phyloP scores from a whole-genome alignment of 1,284 basidiomycete species.

The Mrakiaceae sp. region DNA sequence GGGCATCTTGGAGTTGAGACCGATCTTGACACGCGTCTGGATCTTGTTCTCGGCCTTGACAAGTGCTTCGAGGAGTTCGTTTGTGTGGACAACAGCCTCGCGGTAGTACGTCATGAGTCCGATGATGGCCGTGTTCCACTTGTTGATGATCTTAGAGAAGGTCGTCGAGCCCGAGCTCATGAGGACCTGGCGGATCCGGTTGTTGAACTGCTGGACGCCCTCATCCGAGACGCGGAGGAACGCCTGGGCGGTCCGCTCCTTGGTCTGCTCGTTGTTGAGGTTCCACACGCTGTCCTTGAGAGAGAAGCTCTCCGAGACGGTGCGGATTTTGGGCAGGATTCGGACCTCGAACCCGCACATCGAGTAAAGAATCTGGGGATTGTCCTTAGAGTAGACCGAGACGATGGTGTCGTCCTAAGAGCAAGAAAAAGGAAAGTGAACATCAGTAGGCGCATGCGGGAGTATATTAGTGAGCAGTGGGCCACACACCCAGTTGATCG shows the following conservation, averaged over 20 bases:
- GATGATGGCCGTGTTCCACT: constrained; percentile 95
- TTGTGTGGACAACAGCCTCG: constrained; percentile 96
- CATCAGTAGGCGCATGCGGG: neutral
- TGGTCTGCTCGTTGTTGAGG: constrained; percentile 86
- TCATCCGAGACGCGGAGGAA: constrained; percentile 96
- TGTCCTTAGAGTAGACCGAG: constrained; percentile 93
- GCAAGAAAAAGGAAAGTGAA: neutral
- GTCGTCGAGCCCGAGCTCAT: constrained; percentile 99
- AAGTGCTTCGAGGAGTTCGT: constrained; percentile 82
- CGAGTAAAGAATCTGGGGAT: constrained; percentile 93
- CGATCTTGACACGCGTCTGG: constrained; percentile 98
- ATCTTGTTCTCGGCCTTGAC: constrained; percentile 99
- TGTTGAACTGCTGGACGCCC: constrained; percentile 92
- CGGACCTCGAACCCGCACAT: constrained; percentile 98
- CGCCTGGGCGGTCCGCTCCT: constrained; percentile 94
- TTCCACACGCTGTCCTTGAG: constrained; percentile 97
- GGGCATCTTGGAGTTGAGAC: constrained; percentile 98
- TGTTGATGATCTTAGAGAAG: constrained; percentile 99
- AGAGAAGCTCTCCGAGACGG: constrained; percentile 91
- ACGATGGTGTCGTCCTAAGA: constrained; percentile 73
- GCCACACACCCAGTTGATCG: constrained; percentile 71
- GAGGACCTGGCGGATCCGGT: constrained; percentile 87
- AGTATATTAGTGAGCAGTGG: neutral
- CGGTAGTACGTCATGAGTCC: constrained; percentile 97
- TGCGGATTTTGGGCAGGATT: constrained; percentile 89